Evolutionary conservation across 129 eudicot species (phyloP).

Genomic region (Flaveria sonorensis): DNA sequence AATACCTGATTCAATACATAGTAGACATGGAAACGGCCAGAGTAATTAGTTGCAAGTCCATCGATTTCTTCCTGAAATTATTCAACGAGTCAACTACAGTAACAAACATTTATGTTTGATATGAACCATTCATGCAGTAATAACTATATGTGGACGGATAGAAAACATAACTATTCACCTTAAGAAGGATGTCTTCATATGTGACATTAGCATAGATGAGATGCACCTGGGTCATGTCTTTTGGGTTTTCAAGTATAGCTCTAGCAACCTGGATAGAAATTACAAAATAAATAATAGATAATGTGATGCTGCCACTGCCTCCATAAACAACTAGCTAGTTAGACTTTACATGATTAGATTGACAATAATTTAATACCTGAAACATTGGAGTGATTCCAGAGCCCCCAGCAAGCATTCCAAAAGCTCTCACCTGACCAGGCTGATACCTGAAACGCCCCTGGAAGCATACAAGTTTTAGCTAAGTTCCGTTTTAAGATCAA

Average conservation of each 20-base stretch:
- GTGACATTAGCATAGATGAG: slow-evolving; percentile 93
- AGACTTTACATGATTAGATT: not conserved
- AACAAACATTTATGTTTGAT: slow-evolving; percentile 15
- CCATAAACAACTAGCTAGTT: slow-evolving; percentile 11
- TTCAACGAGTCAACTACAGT: not conserved
- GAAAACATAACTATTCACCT: slow-evolving; percentile 43
- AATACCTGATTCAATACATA: slow-evolving; percentile 87
- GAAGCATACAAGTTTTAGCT: not conserved
- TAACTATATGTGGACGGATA: not conserved
- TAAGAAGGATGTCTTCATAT: slow-evolving; percentile 77
- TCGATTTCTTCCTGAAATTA: slow-evolving; percentile 79
- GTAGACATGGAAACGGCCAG: slow-evolving; percentile 62
- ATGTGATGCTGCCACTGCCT: slow-evolving; percentile 7
- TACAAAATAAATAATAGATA: not conserved
- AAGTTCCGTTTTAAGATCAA: not conserved
- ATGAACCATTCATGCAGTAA: not conserved
- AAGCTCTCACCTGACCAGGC: slow-evolving; percentile 83
- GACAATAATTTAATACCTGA: slow-evolving; percentile 53
- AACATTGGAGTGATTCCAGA: slow-evolving; percentile 98
- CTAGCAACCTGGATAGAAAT: slow-evolving; percentile 64
- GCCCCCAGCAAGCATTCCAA: slow-evolving; percentile 99
- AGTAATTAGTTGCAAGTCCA: slow-evolving; percentile 54
- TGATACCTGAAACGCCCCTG: slow-evolving; percentile 86
- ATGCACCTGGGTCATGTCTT: slow-evolving; percentile 80
- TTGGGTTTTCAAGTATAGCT: slow-evolving; percentile 88